A percentile compares a stretch with the other conserved stretches of the same genome.
phyloP scores from a whole-genome alignment of 148 eudicot species.

The Salicornia ramosissima region DNA sequence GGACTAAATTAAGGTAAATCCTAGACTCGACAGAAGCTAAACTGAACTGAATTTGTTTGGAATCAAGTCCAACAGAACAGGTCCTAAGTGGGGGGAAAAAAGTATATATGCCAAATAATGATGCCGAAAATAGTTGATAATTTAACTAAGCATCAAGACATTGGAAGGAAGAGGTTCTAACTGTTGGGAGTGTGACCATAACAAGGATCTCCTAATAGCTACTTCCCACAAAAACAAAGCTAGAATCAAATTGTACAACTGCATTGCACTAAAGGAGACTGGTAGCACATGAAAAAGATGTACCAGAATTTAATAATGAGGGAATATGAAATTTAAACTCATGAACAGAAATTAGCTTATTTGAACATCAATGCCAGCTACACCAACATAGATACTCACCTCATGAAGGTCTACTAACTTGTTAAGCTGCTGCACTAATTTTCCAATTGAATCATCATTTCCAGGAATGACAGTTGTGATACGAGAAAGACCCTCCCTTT shows the following conservation, averaged over 20 bases:
- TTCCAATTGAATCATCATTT: slow-evolving; percentile 40
- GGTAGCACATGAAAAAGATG: no score
- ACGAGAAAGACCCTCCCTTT: slow-evolving; percentile 38
- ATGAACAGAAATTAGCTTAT: no score
- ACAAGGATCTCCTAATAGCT: neutral
- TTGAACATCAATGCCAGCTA: no score
- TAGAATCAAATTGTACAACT: neutral
- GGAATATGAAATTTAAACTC: no score
- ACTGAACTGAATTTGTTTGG: no score
- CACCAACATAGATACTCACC: no score
- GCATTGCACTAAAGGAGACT: neutral
- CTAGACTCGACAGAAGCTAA: no score
- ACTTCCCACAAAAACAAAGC: neutral
- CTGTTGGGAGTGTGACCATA: neutral
- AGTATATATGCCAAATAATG: neutral
- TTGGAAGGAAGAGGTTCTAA: neutral
- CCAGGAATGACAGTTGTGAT: slow-evolving; percentile 51
- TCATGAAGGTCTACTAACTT: slow-evolving; percentile 69
- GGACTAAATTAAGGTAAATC: neutral
- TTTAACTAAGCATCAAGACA: neutral
- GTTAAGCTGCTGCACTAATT: slow-evolving; percentile 45
- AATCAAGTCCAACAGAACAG: no score
- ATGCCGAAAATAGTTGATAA: neutral
- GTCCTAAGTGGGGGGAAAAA: no score
- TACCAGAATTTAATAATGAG: no score